phyloP scores from a whole-genome alignment of 176 grass and related monocot species.

The Urochloa ruziziensis region DNA sequence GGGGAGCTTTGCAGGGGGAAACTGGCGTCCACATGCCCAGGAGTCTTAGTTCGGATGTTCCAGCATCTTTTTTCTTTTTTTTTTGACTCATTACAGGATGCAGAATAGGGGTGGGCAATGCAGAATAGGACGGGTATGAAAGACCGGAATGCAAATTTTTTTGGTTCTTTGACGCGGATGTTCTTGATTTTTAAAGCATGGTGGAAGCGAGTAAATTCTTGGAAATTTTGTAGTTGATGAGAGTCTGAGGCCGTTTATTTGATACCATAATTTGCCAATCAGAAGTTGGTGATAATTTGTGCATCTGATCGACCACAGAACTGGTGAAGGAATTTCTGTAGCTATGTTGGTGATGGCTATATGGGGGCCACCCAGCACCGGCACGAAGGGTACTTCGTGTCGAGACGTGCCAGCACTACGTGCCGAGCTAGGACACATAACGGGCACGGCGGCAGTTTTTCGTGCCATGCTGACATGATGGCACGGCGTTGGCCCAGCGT shows the following conservation, averaged over 20 bases:
- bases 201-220: not conserved
- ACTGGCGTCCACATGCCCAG: slow-evolving; percentile 52
- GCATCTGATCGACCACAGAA: not conserved
- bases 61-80: not conserved
- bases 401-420: too few species aligned
- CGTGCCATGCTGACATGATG: too few species aligned
- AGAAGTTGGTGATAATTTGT: not conserved
- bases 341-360: not conserved
- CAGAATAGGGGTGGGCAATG: slow-evolving; percentile 1
- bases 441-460: too few species aligned
- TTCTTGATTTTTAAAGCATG: slow-evolving; percentile 24
- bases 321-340: too few species aligned
- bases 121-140: too few species aligned
- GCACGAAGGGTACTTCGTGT: too few species aligned
- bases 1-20: slow-evolving; percentile 46
- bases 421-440: too few species aligned
- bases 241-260: not conserved
- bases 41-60: slow-evolving; percentile 39
- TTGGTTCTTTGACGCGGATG: slow-evolving; percentile 10
- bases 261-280: slow-evolving; percentile 22
- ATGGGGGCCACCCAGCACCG: too few species aligned
- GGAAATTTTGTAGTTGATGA: slow-evolving; percentile 51
- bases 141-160: too few species aligned
- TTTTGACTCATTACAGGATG: slow-evolving; percentile 29
- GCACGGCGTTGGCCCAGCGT: too few species aligned